Base-by-base conservation (phyloP, 768 basidiomycete species). In the Lentinus brumalis region DNA sequence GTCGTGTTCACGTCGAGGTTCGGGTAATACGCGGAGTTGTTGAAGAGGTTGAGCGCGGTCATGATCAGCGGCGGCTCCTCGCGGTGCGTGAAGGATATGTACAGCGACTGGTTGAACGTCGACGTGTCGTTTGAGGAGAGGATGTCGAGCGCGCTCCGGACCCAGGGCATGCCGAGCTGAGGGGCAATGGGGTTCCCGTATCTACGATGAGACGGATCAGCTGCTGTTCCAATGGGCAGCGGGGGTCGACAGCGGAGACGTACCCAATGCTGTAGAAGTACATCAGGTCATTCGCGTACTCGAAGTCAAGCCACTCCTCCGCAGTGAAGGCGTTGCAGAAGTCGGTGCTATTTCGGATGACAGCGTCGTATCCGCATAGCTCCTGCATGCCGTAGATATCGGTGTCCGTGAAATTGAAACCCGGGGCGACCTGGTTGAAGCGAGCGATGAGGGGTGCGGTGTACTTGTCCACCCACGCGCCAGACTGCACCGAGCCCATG, bases 261-360 rank as follows among this genome's bases (percentile, higher is more conserved):
- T 53, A 66, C 65, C 63, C 66, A 29, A 67, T 59, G 47, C 63
- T 64, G 26, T 64, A 64, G 46, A 67, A 67, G 49, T 67, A 65
- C 63, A 60, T 62, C 21, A 67, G 47, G 50, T 65, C 66, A 39
- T 67, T 67, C 44, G 60, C 63, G 32, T 65, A 67, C 57, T 67
- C 66, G 32, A 67, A 67, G 9, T 50, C 61, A 4, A 67, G 51
- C 66, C 66, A 67, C 30, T 67, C 63, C 32, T 64, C 60, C 18
- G 60, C 57, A 15, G 57, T 59, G 53, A 67, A 64, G 39, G 56
- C 45, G 32, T 62, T 39, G 53, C 63, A 64, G 59, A 64, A 65
- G 44, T 60, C 58, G 14, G 54, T 62, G 3, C 21, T 29, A 41
- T 65, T 64, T 12, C 59, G 51, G 57, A 67, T 67, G 47, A 67